Evolutionary conservation across 2,329 filamentous ascomycete genomes (phyloP).

Genomic region (Xylaria sp.): DNA sequence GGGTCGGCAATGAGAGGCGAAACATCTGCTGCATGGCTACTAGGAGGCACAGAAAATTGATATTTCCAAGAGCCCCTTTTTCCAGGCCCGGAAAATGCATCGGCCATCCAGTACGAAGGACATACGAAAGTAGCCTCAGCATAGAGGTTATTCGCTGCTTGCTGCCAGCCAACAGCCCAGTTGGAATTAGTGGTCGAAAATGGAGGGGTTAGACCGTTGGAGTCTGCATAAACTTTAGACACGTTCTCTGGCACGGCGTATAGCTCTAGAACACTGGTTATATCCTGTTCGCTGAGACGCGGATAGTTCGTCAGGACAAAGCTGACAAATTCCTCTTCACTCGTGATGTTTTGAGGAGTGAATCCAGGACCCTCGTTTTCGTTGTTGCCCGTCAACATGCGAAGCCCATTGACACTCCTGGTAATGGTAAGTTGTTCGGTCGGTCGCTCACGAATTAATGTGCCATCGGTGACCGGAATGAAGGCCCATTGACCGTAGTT

Average conservation of each 20-base stretch:
- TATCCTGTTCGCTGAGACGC: conserved; percentile 47
- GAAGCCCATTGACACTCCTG: conserved; percentile 50
- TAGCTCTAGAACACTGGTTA: conserved; percentile 49
- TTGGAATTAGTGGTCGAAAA: conserved; percentile 63
- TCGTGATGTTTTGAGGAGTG: conserved; percentile 52
- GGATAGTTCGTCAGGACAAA: conserved; percentile 52
- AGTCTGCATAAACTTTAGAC: conserved; percentile 51
- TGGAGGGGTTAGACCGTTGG: conserved; percentile 51
- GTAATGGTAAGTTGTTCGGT: conserved; percentile 44
- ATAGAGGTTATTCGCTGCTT: conserved; percentile 64
- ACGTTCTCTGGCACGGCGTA: conserved; percentile 46
- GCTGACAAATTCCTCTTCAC: conserved; percentile 45
- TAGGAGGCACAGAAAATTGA: conserved; percentile 59
- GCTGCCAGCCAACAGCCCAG: conserved; percentile 64
- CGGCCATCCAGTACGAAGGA: conserved; percentile 65
- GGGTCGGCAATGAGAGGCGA: conserved; percentile 51
- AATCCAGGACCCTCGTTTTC: conserved; percentile 54
- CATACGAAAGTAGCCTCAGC: conserved; percentile 67
- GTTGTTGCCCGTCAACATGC: conserved; percentile 51
- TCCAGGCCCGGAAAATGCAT: conserved; percentile 54
- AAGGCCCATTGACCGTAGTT: conserved; percentile 52
- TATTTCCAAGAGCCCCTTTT: conserved; percentile 57
- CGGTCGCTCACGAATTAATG: conserved; percentile 49
- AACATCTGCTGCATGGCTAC: conserved; percentile 55
- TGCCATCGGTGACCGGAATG: conserved; percentile 53